Percentiles rank a stretch among this genome's conserved stretches.
Conservation (phyloP, 192 early-diverging fungal genomes). For the Lunasporangiospora selenospora region DNA sequence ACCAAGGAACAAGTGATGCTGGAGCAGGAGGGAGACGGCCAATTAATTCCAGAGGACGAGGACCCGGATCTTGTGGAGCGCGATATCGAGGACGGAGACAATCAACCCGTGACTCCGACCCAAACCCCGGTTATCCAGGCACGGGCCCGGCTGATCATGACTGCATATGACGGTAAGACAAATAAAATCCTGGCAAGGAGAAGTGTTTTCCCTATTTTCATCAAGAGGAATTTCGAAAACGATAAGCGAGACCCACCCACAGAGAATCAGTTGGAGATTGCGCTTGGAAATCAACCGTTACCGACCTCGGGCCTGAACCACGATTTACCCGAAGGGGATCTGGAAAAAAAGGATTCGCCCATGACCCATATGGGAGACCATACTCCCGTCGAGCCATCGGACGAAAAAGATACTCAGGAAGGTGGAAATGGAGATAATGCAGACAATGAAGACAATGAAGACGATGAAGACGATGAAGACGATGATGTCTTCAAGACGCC, state of each 20-base stretch:
- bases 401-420: background rate
- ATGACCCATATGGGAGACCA: slow-evolving; percentile 4
- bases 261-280: background rate
- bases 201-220: slow-evolving; percentile 21
- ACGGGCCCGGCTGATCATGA: slow-evolving; percentile 15
- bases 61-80: background rate
- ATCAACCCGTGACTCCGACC: background rate
- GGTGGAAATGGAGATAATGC: background rate
- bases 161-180: slow-evolving; percentile 27
- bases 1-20: slow-evolving; percentile 13
- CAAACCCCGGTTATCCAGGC: slow-evolving; percentile 1
- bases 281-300: too few species aligned
- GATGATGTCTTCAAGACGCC: background rate
- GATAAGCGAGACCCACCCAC: slow-evolving; percentile 5
- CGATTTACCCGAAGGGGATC: background rate
- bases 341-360: slow-evolving; percentile 21
- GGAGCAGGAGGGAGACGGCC: slow-evolving; percentile 17
- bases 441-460: background rate
- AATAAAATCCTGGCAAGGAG: slow-evolving; percentile 17
- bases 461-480: slow-evolving; percentile 6
- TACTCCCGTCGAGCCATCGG: too few species aligned
- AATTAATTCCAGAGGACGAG: background rate
- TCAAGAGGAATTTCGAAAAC: slow-evolving; percentile 19
- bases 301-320: too few species aligned
- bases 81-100: background rate